A percentile compares a stretch with the other conserved stretches of the same genome.
phyloP scores from a whole-genome alignment of 2,329 filamentous ascomycete species.

The Chaetoscypha palmicola region DNA sequence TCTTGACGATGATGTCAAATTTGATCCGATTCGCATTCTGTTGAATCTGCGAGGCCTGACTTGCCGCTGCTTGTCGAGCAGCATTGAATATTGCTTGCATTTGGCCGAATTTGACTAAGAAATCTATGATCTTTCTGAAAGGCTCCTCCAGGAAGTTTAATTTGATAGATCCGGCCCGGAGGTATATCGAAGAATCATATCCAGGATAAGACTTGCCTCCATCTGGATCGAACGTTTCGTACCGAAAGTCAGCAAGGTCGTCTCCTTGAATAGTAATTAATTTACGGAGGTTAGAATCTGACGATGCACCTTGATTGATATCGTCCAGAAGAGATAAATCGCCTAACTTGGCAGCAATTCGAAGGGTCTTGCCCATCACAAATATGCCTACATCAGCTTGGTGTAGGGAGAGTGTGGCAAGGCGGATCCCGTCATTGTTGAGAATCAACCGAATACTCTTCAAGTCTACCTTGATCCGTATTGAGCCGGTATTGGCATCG shows the following conservation, averaged over 20 bases:
- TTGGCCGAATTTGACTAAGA: constrained; percentile 96
- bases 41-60: constrained; percentile 88
- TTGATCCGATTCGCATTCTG: constrained; percentile 85
- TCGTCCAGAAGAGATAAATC: constrained; percentile 88
- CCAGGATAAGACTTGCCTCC: constrained; percentile 73
- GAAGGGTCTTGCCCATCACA: constrained; percentile 77
- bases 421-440: constrained; percentile 93
- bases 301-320: constrained; percentile 81
- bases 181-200: constrained; percentile 84
- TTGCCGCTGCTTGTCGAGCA: constrained; percentile 86
- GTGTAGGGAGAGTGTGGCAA: constrained; percentile 87
- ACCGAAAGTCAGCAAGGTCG: constrained; percentile 92
- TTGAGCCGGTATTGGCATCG: constrained; percentile 40
- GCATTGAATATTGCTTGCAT: constrained; percentile 99
- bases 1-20: constrained; percentile 89
- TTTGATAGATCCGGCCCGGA: constrained; percentile 91
- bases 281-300: constrained; percentile 72
- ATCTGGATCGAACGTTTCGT: constrained; percentile 83
- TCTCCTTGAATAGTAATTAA: constrained; percentile 93
- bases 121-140: constrained; percentile 96
- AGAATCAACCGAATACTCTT: constrained; percentile 91
- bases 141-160: constrained; percentile 96
- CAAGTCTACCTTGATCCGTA: constrained; percentile 86
- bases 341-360: constrained; percentile 77
- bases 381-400: constrained; percentile 90